These are phyloP conservation scores for Scheffersomyces coipomensis DNA, from an alignment of 805 yeast genomes.

Conservation along the genomic window DNA sequence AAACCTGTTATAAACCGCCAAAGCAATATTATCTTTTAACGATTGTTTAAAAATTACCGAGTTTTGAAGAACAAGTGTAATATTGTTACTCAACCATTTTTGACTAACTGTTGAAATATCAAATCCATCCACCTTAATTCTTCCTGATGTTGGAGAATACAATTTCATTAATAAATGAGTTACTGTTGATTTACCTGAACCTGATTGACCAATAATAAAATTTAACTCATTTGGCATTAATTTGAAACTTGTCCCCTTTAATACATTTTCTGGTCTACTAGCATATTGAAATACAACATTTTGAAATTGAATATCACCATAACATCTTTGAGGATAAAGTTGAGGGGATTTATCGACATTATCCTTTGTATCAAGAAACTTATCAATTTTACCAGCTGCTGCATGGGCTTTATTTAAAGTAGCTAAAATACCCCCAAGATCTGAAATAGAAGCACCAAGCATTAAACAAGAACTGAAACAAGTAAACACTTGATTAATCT, in stretches of 20 bases:
- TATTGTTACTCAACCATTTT: conserved; percentile 56
- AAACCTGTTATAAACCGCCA: conserved; percentile 40
- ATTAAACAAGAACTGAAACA: conserved; percentile 80
- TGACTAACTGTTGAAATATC: conserved; percentile 42
- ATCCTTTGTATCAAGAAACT: conserved; percentile 26
- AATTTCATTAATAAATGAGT: conserved; percentile 60
- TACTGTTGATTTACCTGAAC: conserved; percentile 90
- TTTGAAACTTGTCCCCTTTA: conserved; percentile 46
- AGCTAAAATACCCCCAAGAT: conserved; percentile 56
- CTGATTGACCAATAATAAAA: conserved; percentile 83
- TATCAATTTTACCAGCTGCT: conserved; percentile 53
- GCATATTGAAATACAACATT: conserved; percentile 67
- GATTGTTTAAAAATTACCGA: conserved; percentile 65
- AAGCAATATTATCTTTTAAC: conserved; percentile 57
- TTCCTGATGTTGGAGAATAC: conserved; percentile 54
- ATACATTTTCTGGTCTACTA: conserved; percentile 46
- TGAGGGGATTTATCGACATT: conserved; percentile 1
- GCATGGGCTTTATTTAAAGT: conserved; percentile 70
- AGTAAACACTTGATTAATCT: conserved; percentile 68
- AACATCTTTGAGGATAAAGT: conserved; percentile 11
- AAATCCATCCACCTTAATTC: conserved; percentile 55
- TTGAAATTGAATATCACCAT: conserved; percentile 54
- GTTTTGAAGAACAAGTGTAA: conserved; percentile 74
- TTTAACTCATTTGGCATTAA: conserved; percentile 41
- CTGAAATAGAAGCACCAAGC: conserved; percentile 61